Percentiles rank a stretch among this genome's conserved stretches.
These are phyloP conservation scores for Cladosporium sp. DNA, from an alignment of 2,329 filamentous ascomycete species.

Conservation along the genomic window DNA sequence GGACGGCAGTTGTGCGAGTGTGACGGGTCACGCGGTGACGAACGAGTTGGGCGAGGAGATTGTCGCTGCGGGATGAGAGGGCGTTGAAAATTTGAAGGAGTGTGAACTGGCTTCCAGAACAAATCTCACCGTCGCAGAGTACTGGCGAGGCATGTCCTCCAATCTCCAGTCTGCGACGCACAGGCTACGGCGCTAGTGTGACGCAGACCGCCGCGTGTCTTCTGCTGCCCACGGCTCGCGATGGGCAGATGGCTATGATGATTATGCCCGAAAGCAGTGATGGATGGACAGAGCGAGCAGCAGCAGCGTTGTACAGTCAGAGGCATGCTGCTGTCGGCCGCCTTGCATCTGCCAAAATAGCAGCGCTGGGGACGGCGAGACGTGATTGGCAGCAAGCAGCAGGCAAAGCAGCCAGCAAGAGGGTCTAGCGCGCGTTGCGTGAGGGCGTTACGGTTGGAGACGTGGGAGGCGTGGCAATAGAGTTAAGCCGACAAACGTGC, in stretches of 20 bases:
- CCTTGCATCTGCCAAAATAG: conserved; percentile 14
- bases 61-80: neutral
- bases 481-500: conserved; percentile 16
- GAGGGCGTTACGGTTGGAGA: conserved; percentile 7
- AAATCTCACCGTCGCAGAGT: conserved; percentile 14
- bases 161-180: conserved; percentile 18
- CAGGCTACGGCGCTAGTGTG: conserved; percentile 18
- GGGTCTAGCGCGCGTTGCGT: conserved; percentile 10
- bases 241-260: neutral
- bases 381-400: conserved; percentile 2
- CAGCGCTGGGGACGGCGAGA: neutral
- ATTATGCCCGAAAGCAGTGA: neutral
- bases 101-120: conserved; percentile 19
- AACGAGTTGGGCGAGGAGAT: neutral
- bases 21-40: conserved; percentile 15
- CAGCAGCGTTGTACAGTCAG: conserved; percentile 7
- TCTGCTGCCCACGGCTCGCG: neutral
- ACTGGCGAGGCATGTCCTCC: conserved; percentile 19
- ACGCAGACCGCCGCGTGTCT: conserved; percentile 20
- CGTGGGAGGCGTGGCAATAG: conserved; percentile 14
- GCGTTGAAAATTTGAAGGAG: conserved; percentile 14
- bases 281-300: neutral
- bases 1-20: conserved; percentile 13
- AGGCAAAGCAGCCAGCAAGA: neutral
- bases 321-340: conserved; percentile 9